A percentile compares a stretch with the other conserved stretches of the same genome.
phyloP scores from a whole-genome alignment of 495 filamentous ascomycete genomes.

The Jackrogersella multiformis region DNA sequence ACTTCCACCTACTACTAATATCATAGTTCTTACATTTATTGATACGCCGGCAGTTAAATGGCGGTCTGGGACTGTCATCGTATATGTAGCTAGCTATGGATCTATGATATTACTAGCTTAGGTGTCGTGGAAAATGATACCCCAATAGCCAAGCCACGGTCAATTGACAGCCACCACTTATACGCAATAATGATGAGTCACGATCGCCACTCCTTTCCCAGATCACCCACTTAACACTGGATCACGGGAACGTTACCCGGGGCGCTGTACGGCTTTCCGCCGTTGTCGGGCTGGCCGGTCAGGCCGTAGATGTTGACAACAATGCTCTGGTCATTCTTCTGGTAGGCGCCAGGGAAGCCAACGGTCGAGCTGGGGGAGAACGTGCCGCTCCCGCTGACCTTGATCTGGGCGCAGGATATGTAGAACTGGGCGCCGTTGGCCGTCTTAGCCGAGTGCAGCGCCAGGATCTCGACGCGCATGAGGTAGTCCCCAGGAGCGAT shows the following conservation, averaged over 20 bases:
- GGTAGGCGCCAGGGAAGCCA: slow-evolving; percentile 64
- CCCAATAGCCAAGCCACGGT: background rate
- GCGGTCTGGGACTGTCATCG: background rate
- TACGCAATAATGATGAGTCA: background rate
- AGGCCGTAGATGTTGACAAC: slow-evolving; percentile 63
- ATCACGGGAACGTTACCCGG: slow-evolving; percentile 58
- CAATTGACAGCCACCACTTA: background rate
- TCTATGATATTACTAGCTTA: too few relatives aligned
- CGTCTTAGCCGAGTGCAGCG: slow-evolving; percentile 58
- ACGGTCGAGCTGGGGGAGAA: slow-evolving; percentile 58
- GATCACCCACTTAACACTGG: slow-evolving; percentile 45
- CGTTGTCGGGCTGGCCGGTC: slow-evolving; percentile 57
- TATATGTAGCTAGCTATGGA: background rate
- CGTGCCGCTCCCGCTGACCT: slow-evolving; percentile 57
- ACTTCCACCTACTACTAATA: background rate
- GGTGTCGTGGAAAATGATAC: background rate
- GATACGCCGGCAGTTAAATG: too few relatives aligned
- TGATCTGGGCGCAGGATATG: slow-evolving; percentile 65
- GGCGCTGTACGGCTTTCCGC: slow-evolving; percentile 53
- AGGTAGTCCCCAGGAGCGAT: slow-evolving; percentile 64
- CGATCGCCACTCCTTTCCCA: background rate
- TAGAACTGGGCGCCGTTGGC: slow-evolving; percentile 64
- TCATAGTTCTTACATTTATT: too few relatives aligned
- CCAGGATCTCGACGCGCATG: slow-evolving; percentile 63
- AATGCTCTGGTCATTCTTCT: slow-evolving; percentile 61